Conservation (phyloP, 169 alveolate species). For the Plasmodium blacklocki region DNA sequence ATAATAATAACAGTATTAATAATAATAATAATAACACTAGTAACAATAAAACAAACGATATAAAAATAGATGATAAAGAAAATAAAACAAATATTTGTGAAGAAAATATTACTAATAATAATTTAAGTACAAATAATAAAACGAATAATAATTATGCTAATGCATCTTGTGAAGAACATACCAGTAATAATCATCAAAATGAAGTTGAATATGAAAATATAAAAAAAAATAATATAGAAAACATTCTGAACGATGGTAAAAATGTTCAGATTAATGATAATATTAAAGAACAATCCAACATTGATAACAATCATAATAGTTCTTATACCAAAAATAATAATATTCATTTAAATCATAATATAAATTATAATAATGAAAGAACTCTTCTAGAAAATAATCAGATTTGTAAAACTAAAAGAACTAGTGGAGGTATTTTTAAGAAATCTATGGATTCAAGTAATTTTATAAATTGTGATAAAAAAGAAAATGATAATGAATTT, state of each 20-base stretch:
- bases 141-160: too few species aligned
- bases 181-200: too few species aligned
- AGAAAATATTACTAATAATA: too few species aligned
- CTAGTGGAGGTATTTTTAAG: not conserved
- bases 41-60: not conserved
- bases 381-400: not conserved
- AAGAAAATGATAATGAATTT: slow-evolving; percentile 36
- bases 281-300: too few species aligned
- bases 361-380: not conserved
- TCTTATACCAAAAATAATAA: not conserved
- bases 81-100: not conserved
- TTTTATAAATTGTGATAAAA: not conserved
- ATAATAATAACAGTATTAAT: not conserved
- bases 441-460: not conserved
- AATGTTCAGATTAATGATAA: too few species aligned
- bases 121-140: too few species aligned
- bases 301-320: too few species aligned
- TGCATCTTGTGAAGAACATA: too few species aligned
- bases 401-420: not conserved
- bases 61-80: not conserved
- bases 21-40: not conserved
- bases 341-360: not conserved
- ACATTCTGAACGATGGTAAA: too few species aligned
- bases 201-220: too few species aligned
- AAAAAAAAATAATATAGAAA: too few species aligned